A percentile compares a stretch with the other conserved stretches of the same genome.
phyloP scores from a whole-genome alignment of 441 rosid genomes.

The Erysimum cheiri region DNA sequence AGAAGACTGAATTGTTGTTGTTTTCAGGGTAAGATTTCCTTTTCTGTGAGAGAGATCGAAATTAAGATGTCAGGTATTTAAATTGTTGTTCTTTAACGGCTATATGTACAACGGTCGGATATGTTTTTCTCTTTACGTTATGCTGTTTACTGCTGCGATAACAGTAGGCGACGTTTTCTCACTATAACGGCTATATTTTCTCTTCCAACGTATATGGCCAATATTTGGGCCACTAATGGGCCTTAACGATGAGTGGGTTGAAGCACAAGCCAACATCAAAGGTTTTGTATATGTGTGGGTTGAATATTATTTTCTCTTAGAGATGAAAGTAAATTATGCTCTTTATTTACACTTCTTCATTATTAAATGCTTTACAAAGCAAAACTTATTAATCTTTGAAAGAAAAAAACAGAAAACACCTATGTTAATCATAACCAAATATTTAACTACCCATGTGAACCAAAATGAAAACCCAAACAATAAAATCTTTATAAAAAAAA shows the following conservation, averaged over 20 bases:
- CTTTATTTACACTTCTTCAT: slow-evolving; percentile 33
- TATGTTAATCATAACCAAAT: slow-evolving; percentile 28
- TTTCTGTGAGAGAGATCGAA: slow-evolving; percentile 22
- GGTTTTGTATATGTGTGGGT: neutral
- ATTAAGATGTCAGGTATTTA: slow-evolving; percentile 42
- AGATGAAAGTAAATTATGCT: neutral
- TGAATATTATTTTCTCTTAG: neutral
- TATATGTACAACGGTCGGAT: slow-evolving; percentile 51
- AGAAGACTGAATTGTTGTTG: slow-evolving; percentile 26
- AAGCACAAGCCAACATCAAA: neutral
- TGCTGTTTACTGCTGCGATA: slow-evolving; percentile 21
- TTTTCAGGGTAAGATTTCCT: slow-evolving; percentile 8
- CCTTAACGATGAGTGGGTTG: neutral
- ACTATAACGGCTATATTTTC: slow-evolving; percentile 41
- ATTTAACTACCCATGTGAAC: slow-evolving; percentile 32
- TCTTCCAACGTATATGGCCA: neutral
- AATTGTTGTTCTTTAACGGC: slow-evolving; percentile 62
- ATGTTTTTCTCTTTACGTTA: slow-evolving; percentile 27
- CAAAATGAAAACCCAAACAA: slow-evolving; percentile 23
- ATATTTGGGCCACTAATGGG: slow-evolving; percentile 16
- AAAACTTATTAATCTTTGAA: slow-evolving; percentile 28
- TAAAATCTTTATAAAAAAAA: slow-evolving; percentile 8
- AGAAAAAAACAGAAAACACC: slow-evolving; percentile 14
- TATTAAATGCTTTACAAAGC: slow-evolving; percentile 19
- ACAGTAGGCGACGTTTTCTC: slow-evolving; percentile 4